A percentile compares a stretch with the other conserved stretches of the same genome.
Conservation (phyloP, 2,329 filamentous ascomycete genomes). For the Aspergillus uvarum region DNA sequence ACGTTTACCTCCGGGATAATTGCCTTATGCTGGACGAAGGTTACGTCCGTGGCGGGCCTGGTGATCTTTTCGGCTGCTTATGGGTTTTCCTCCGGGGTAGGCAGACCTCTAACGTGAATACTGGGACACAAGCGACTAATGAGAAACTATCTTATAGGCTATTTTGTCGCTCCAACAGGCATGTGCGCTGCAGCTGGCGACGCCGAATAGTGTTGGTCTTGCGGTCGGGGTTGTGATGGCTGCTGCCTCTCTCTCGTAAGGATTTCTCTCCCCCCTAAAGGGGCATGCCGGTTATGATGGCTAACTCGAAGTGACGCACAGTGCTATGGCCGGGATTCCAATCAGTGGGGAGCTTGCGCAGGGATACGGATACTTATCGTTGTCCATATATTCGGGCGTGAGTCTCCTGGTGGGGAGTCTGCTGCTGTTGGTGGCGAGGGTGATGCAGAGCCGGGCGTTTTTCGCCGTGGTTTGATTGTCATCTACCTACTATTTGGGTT, state of each 20-base stretch:
- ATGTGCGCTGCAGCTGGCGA: conserved; percentile 47
- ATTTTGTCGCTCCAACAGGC: conserved; percentile 50
- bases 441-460: conserved; percentile 19
- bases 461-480: conserved; percentile 13
- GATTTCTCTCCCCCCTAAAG: not conserved
- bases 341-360: conserved; percentile 44
- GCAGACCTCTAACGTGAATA: conserved; percentile 17
- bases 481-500: not conserved
- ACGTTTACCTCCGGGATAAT: conserved; percentile 40
- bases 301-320: conserved; percentile 13
- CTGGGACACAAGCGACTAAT: too few species aligned
- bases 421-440: conserved; percentile 23
- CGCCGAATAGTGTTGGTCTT: conserved; percentile 40
- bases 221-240: conserved; percentile 47
- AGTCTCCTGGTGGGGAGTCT: conserved; percentile 34
- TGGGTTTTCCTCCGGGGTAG: conserved; percentile 48
- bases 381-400: conserved; percentile 41
- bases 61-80: conserved; percentile 40
- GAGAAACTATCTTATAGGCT: conserved; percentile 31
- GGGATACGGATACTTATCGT: conserved; percentile 42
- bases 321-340: conserved; percentile 44
- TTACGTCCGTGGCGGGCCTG: conserved; percentile 30
- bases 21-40: conserved; percentile 35
- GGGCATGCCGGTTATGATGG: too few species aligned
- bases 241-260: conserved; percentile 46